Evolutionary conservation across 805 yeast genomes (phyloP).

Genomic region (Suhomyces xylopsoci): DNA sequence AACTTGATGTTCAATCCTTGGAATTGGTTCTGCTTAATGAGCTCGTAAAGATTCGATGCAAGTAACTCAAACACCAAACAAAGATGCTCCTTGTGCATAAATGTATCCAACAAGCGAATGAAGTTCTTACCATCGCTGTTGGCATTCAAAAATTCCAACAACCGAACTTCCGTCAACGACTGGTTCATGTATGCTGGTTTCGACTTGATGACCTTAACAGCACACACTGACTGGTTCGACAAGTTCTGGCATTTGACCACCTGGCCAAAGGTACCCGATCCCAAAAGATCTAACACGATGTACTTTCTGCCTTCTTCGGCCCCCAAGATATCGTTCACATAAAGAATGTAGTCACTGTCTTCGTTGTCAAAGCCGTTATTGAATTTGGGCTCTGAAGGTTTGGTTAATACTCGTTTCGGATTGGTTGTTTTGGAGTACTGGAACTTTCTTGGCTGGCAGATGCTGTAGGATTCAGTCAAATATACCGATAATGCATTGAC

Average conservation of each 20-base stretch:
- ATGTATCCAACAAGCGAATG: slow-evolving; percentile 77
- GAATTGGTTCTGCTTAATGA: slow-evolving; percentile 89
- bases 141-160: slow-evolving; percentile 75
- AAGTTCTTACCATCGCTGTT: slow-evolving; percentile 68
- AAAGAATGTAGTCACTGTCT: slow-evolving; percentile 85
- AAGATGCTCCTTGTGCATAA: slow-evolving; percentile 87
- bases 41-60: slow-evolving; percentile 84
- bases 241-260: slow-evolving; percentile 90
- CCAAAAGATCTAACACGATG: slow-evolving; percentile 83
- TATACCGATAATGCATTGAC: slow-evolving; percentile 74
- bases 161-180: slow-evolving; percentile 83
- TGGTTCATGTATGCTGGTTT: slow-evolving; percentile 90
- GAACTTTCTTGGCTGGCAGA: slow-evolving; percentile 77
- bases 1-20: slow-evolving; percentile 81
- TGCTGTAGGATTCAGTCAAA: slow-evolving; percentile 72
- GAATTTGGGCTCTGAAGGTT: slow-evolving; percentile 78
- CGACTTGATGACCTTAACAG: slow-evolving; percentile 91
- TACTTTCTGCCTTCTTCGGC: slow-evolving; percentile 80
- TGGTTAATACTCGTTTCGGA: slow-evolving; percentile 89
- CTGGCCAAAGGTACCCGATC: slow-evolving; percentile 98
- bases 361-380: slow-evolving; percentile 87
- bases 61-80: slow-evolving; percentile 90
- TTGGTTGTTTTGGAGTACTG: slow-evolving; percentile 80
- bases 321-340: slow-evolving; percentile 92
- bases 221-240: slow-evolving; percentile 79